Evolutionary conservation across 768 basidiomycete genomes (phyloP), one percentile per base, ranked within the genome.

Genomic region (Hypsizygus marmoreus): DNA sequence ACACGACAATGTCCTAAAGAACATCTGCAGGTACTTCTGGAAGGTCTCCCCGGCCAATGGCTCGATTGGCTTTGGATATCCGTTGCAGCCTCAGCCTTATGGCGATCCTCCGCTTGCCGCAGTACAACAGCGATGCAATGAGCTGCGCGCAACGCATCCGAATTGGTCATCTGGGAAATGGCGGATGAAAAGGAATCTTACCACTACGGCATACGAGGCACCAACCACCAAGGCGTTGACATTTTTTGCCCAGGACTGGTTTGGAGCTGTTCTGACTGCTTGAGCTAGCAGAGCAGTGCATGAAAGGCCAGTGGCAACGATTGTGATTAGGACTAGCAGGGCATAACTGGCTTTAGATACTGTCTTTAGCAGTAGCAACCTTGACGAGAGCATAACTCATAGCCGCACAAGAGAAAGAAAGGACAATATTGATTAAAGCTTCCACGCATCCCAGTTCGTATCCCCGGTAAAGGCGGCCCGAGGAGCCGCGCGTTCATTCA

Each of bases 131-230:
- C 13, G 86, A 87, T 11, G 70, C 65, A 9, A 79, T 61, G 31
- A 83, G 67, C 88, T 85, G 37, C n/a, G 4, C n/a, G n/a, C n/a
- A n/a, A n/a, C 14, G 35, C 38, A 43, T 9, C 40, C 12, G 4
- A 31, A 43, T 11, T 19, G 25, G 17, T 36, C 43, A 36, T 16
- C 40, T n/a, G 35, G 47, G 16, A 19, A 34, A 23, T 28, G 22
- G 19, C n/a, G 14, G 9, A 40, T 28, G 23, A 9, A 17, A 16
- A 16, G 13, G 17, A 23, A 13, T 67, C 83, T 45, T 56, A 88
- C 88, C 64, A 91, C 74, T 7, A 84, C 58, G 57, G 75, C 69
- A 62, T 91, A 91, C 0, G 87, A 80, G n/a, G 78, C 78, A 8
- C 81, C 81, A 25, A 91, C 81, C 42, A 83, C 72, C 22, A 86